These are phyloP conservation scores for Acanthamoeba rhysodes DNA, from an alignment of 208 protist genomes.

Conservation along the genomic window DNA sequence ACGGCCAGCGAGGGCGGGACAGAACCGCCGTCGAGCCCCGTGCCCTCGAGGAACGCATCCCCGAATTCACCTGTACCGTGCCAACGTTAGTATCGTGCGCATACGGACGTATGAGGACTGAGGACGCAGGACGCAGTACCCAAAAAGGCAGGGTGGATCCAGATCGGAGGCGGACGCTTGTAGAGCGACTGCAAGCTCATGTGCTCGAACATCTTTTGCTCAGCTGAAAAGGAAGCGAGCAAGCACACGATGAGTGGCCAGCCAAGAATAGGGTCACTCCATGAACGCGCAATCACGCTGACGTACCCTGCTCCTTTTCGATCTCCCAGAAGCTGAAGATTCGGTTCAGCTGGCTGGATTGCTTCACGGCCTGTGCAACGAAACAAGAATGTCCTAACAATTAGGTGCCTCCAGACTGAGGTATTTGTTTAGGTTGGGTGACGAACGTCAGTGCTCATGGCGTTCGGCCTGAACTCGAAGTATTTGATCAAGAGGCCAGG, in stretches of 20 bases:
- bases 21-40: slow-evolving; percentile 72
- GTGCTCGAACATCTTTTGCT: slow-evolving; percentile 74
- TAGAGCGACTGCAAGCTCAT: slow-evolving; percentile 75
- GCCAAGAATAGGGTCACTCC: too few relatives aligned
- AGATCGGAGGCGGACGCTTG: slow-evolving; percentile 72
- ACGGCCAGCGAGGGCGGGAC: slow-evolving; percentile 70
- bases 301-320: slow-evolving; percentile 73
- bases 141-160: slow-evolving; percentile 72
- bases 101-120: background rate
- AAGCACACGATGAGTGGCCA: background rate
- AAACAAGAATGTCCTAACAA: background rate
- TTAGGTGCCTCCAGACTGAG: too few relatives aligned
- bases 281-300: background rate
- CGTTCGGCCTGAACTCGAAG: slow-evolving; percentile 64
- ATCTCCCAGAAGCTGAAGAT: slow-evolving; percentile 77
- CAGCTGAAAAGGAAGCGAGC: background rate
- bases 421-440: background rate
- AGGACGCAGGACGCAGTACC: background rate
- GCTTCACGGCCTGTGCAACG: slow-evolving; percentile 45
- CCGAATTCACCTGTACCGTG: slow-evolving; percentile 64
- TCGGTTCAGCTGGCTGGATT: slow-evolving; percentile 69
- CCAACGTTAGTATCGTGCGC: background rate
- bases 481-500: slow-evolving; percentile 66
- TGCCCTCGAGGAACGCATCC: slow-evolving; percentile 74
- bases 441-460: slow-evolving; percentile 43